phyloP scores from a whole-genome alignment of 805 yeast species.

The Cyberlindnera bimundalis region DNA sequence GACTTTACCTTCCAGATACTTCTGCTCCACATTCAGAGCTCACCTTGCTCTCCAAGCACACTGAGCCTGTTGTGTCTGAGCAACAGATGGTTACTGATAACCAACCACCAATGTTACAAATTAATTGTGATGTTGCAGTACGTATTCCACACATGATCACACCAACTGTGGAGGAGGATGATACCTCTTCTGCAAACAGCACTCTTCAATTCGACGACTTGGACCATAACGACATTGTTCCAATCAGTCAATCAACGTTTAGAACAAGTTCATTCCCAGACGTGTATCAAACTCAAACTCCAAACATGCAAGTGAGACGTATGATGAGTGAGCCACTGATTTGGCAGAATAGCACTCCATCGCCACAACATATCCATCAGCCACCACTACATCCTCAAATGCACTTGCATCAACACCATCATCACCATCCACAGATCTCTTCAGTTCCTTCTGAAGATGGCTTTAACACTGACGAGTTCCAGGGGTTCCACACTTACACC shows the following conservation, averaged over 20 bases:
- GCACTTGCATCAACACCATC: constrained; percentile 4
- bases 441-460: constrained; percentile 12
- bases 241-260: constrained; percentile 13
- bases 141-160: constrained; percentile 13
- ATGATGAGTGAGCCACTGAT: constrained; percentile 17
- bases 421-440: constrained; percentile 12
- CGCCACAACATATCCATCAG: not conserved
- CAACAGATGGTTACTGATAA: not conserved
- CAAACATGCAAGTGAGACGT: constrained; percentile 13
- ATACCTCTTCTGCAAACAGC: constrained; percentile 15
- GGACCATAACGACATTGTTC: constrained; percentile 15
- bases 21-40: constrained; percentile 9
- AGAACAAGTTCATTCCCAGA: constrained; percentile 16
- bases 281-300: constrained; percentile 8
- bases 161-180: constrained; percentile 14
- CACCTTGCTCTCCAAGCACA: constrained; percentile 17
- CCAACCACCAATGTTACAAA: constrained; percentile 7
- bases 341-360: constrained; percentile 1
- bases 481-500: constrained; percentile 15
- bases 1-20: constrained; percentile 28
- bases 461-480: constrained; percentile 22
- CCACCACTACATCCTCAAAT: not conserved
- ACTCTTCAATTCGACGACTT: constrained; percentile 19
- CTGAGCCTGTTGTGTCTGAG: constrained; percentile 19
- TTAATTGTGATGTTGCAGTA: constrained; percentile 10